phyloP scores from a whole-genome alignment of 169 alveolate genomes.

The Cryptosporidium muris region DNA sequence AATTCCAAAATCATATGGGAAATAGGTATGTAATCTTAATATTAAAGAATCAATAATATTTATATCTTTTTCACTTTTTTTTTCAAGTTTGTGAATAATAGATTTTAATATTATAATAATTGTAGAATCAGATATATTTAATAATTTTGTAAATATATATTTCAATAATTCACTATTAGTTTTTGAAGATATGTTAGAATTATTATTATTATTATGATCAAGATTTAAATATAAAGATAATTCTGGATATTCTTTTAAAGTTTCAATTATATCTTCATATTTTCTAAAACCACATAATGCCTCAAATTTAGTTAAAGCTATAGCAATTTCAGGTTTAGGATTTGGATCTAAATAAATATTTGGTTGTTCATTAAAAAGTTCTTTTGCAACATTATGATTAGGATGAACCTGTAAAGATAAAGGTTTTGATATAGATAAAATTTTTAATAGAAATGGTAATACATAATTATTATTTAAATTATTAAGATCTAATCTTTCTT shows the following conservation, averaged over 20 bases:
- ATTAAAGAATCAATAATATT: conserved; percentile 26
- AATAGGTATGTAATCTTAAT: conserved; percentile 75
- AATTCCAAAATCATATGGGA: conserved; percentile 88
- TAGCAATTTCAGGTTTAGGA: conserved; percentile 92
- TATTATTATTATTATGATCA: not conserved
- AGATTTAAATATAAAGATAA: conserved; percentile 12
- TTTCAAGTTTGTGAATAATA: conserved; percentile 21
- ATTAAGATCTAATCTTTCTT: conserved; percentile 20
- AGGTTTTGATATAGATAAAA: conserved; percentile 86
- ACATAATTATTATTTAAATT: conserved; percentile 12
- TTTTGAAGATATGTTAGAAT: not conserved
- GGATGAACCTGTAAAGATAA: conserved; percentile 91
- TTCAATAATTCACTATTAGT: conserved; percentile 16
- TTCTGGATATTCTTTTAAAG: conserved; percentile 66
- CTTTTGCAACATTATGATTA: conserved; percentile 82
- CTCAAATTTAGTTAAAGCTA: conserved; percentile 87
- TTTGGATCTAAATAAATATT: conserved; percentile 87
- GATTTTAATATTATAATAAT: conserved; percentile 2
- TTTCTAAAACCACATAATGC: conserved; percentile 85
- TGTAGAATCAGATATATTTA: conserved; percentile 4
- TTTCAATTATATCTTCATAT: conserved; percentile 59
- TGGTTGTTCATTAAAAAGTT: conserved; percentile 82
- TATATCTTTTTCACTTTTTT: not conserved
- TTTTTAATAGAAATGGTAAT: conserved; percentile 84
- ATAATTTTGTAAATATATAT: conserved; percentile 65